Evolutionary conservation across 2,329 filamentous ascomycete species (phyloP).

Genomic region (Phaeosphaeriaceae sp.): DNA sequence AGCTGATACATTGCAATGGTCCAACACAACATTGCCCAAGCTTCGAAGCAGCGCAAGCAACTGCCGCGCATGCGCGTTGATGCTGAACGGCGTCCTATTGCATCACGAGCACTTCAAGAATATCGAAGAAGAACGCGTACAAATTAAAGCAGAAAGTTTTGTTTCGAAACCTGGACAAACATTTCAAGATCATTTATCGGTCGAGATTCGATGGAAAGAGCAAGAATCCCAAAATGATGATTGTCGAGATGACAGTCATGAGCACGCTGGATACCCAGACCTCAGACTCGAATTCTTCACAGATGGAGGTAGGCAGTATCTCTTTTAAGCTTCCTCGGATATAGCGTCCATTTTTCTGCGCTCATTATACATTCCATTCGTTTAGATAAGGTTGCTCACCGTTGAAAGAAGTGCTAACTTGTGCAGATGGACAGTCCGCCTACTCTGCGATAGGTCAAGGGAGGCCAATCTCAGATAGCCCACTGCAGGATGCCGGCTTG

Average conservation of each 20-base stretch:
- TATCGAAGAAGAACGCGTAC: conserved; percentile 32
- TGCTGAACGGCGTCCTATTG: conserved; percentile 43
- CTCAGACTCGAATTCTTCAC: conserved; percentile 48
- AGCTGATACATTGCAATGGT: conserved; percentile 26
- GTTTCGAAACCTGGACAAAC: conserved; percentile 13
- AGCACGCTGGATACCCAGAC: conserved; percentile 38
- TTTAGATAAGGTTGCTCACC: background rate
- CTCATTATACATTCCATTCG: background rate
- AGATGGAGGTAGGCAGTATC: conserved; percentile 39
- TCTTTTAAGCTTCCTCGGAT: conserved; percentile 4
- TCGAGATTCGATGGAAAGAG: conserved; percentile 43
- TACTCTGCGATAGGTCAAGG: conserved; percentile 47
- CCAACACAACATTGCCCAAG: conserved; percentile 38
- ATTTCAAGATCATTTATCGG: conserved; percentile 43
- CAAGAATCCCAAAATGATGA: conserved; percentile 22
- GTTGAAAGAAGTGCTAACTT: conserved; percentile 8
- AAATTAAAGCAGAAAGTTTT: conserved; percentile 40
- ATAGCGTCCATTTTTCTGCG: background rate
- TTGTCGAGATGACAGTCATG: conserved; percentile 27
- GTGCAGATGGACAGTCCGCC: conserved; percentile 39
- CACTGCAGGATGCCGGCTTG: conserved; percentile 38
- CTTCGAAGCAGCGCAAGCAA: conserved; percentile 37
- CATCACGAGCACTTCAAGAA: conserved; percentile 40
- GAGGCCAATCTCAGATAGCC: conserved; percentile 37
- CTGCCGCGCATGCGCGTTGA: conserved; percentile 43